Percentiles rank a stretch among this genome's conserved stretches.
Evolutionary conservation across 2,329 filamentous ascomycete genomes (phyloP).

Genomic region (Botryotinia narcissicola): DNA sequence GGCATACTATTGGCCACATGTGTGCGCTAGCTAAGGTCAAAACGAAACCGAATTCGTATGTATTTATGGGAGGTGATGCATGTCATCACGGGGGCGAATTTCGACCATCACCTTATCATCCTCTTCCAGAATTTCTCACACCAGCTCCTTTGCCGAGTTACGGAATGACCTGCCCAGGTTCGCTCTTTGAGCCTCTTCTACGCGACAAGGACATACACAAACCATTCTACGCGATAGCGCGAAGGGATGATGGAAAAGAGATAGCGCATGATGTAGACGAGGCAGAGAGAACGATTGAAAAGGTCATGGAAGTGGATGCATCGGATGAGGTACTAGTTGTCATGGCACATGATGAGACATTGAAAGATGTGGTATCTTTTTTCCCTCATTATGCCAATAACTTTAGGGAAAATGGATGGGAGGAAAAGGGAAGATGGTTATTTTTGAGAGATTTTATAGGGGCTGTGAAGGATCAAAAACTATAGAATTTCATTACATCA

Average conservation of each 20-base stretch:
- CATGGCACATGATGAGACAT: slow-evolving; percentile 47
- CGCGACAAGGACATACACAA: slow-evolving; percentile 32
- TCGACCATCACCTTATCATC: slow-evolving; percentile 44
- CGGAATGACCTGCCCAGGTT: slow-evolving; percentile 41
- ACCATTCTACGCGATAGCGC: slow-evolving; percentile 40
- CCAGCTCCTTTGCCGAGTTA: slow-evolving; percentile 42
- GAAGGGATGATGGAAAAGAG: slow-evolving; percentile 20
- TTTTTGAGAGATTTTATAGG: slow-evolving; percentile 52
- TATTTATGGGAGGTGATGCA: slow-evolving; percentile 45
- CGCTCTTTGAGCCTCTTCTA: slow-evolving; percentile 43
- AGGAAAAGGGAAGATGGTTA: slow-evolving; percentile 46
- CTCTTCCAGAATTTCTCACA: slow-evolving; percentile 40
- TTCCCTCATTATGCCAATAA: slow-evolving; percentile 50
- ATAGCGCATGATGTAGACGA: slow-evolving; percentile 36
- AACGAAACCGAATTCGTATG: slow-evolving; percentile 34
- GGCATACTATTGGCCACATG: slow-evolving; percentile 44
- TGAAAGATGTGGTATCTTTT: slow-evolving; percentile 47
- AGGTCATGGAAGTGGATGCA: slow-evolving; percentile 48
- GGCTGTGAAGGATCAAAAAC: slow-evolving; percentile 37
- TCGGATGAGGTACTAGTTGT: slow-evolving; percentile 45
- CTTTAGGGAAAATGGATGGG: slow-evolving; percentile 48
- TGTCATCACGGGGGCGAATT: slow-evolving; percentile 44
- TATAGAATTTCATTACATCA: neutral
- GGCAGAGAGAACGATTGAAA: slow-evolving; percentile 43
- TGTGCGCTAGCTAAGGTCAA: slow-evolving; percentile 44